phyloP scores from a whole-genome alignment of 2,329 filamentous ascomycete genomes.

The Hirsutella thompsonii region DNA sequence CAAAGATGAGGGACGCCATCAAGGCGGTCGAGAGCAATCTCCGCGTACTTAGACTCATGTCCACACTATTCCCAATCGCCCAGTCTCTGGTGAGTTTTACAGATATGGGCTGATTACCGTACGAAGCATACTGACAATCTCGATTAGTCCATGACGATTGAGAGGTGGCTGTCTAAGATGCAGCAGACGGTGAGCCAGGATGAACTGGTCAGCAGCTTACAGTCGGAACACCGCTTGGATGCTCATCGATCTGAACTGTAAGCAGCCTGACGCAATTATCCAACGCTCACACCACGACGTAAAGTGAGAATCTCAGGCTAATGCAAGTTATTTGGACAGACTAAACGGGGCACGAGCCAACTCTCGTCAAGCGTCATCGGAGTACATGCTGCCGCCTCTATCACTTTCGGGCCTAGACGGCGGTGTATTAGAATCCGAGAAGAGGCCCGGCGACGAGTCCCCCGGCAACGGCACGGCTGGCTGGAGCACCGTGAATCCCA shows the following conservation, averaged over 20 bases:
- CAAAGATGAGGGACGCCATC: slow-evolving; percentile 23
- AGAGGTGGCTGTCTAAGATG: slow-evolving; percentile 25
- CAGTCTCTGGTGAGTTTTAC: slow-evolving; percentile 20
- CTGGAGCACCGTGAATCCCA: slow-evolving; percentile 11
- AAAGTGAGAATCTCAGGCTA: no score
- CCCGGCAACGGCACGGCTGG: slow-evolving; percentile 4
- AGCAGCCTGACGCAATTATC: neutral
- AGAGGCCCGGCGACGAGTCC: slow-evolving; percentile 3
- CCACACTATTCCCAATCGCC: slow-evolving; percentile 24
- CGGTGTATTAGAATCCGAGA: slow-evolving; percentile 1
- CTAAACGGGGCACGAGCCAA: neutral
- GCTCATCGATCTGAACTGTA: slow-evolving; percentile 9
- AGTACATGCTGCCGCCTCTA: slow-evolving; percentile 10
- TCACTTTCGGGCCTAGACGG: slow-evolving; percentile 11
- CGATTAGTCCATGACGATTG: slow-evolving; percentile 21
- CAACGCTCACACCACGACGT: no score
- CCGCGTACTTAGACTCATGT: slow-evolving; percentile 22
- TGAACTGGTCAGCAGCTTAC: slow-evolving; percentile 9
- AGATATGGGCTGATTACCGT: neutral
- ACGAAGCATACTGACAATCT: neutral
- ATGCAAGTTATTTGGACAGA: slow-evolving; percentile 2
- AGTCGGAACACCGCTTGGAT: slow-evolving; percentile 10
- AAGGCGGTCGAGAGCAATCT: slow-evolving; percentile 26
- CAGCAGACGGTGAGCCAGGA: slow-evolving; percentile 14
- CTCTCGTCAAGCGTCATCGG: slow-evolving; percentile 3